These are phyloP conservation scores for Saccharomyces hybrid DNA, from an alignment of 1,139 yeast species.

Conservation along the genomic window DNA sequence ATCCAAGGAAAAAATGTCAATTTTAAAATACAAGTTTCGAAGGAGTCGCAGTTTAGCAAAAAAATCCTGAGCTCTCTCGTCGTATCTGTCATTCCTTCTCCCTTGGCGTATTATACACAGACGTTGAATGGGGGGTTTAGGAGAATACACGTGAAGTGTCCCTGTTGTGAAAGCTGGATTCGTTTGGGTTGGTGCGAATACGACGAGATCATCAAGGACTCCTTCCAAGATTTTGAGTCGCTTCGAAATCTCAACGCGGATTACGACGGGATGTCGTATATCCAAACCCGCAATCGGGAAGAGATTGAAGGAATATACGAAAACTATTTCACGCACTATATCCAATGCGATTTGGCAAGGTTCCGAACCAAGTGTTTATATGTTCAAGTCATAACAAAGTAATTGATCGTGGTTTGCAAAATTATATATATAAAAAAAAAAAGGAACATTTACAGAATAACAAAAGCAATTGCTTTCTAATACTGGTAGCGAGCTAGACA, in stretches of 20 bases:
- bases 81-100: slow-evolving; percentile 12
- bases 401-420: background rate
- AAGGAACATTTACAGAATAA: too few species aligned
- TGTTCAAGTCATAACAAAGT: slow-evolving; percentile 3
- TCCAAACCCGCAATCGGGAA: slow-evolving; percentile 10
- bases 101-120: slow-evolving; percentile 8
- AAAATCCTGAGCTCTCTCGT: slow-evolving; percentile 6
- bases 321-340: slow-evolving; percentile 15
- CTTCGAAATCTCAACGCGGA: slow-evolving; percentile 7
- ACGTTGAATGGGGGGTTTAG: slow-evolving; percentile 11
- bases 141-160: slow-evolving; percentile 16
- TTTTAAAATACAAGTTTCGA: background rate
- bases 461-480: too few species aligned
- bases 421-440: background rate
- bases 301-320: slow-evolving; percentile 17
- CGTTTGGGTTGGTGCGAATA: slow-evolving; percentile 18
- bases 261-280: slow-evolving; percentile 8
- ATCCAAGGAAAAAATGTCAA: background rate
- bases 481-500: too few species aligned
- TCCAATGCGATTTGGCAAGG: slow-evolving; percentile 9
- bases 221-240: slow-evolving; percentile 8
- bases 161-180: slow-evolving; percentile 13
- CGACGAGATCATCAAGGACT: slow-evolving; percentile 12
- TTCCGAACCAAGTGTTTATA: slow-evolving; percentile 5
- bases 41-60: slow-evolving; percentile 6